Percentiles rank a stretch among this genome's conserved stretches.
phyloP scores from a whole-genome alignment of 2,329 filamentous ascomycete genomes.

The Didymellaceae sp. region DNA sequence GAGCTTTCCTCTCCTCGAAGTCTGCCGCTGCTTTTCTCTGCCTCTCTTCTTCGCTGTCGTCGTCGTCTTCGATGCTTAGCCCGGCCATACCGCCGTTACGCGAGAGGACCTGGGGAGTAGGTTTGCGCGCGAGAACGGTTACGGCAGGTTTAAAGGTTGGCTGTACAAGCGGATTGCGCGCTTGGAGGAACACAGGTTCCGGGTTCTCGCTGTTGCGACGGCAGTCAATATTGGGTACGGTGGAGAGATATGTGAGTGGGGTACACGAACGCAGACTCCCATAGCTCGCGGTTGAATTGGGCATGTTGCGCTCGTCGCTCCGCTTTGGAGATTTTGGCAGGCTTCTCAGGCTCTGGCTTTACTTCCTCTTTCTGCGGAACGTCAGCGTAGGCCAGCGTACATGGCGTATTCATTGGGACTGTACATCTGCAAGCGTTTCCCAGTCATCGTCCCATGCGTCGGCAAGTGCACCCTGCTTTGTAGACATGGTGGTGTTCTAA shows the following conservation, averaged over 20 bases:
- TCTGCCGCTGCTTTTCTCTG: slow-evolving; percentile 68
- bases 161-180: slow-evolving; percentile 68
- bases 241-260: neutral
- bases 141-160: slow-evolving; percentile 80
- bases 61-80: slow-evolving; percentile 56
- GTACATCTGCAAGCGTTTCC: slow-evolving; percentile 78
- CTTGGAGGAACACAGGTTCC: slow-evolving; percentile 76
- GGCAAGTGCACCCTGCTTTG: slow-evolving; percentile 54
- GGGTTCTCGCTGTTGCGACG: slow-evolving; percentile 68
- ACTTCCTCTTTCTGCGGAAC: slow-evolving; percentile 45
- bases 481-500: slow-evolving; percentile 27
- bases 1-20: slow-evolving; percentile 77
- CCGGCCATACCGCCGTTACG: slow-evolving; percentile 60
- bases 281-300: slow-evolving; percentile 83
- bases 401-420: slow-evolving; percentile 15
- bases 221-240: slow-evolving; percentile 23
- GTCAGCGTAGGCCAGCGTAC: slow-evolving; percentile 25
- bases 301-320: slow-evolving; percentile 81
- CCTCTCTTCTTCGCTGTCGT: slow-evolving; percentile 70
- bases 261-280: slow-evolving; percentile 81
- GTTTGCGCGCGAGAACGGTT: slow-evolving; percentile 85
- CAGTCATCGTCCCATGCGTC: slow-evolving; percentile 91
- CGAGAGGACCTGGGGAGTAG: slow-evolving; percentile 66
- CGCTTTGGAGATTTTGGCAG: slow-evolving; percentile 68
- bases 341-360: slow-evolving; percentile 44